Conservation (phyloP, 2,329 filamentous ascomycete genomes). For the Dothiorella sarmentorum region DNA sequence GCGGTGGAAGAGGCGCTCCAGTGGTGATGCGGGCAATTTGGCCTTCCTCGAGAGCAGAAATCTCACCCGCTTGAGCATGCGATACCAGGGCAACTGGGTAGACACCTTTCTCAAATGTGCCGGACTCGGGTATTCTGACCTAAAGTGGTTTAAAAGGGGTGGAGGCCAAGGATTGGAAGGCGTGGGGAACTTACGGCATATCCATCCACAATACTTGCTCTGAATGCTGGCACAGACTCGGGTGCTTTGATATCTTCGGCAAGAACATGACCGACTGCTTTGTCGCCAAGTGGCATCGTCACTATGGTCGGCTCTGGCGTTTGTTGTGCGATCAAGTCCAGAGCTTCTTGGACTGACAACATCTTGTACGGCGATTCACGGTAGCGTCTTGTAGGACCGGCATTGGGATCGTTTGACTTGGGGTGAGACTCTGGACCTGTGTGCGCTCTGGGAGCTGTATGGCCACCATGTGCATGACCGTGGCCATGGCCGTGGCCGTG, state of each 20-base stretch:
- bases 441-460: conserved; percentile 60
- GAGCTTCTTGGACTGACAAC: conserved; percentile 78
- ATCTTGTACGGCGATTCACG: conserved; percentile 89
- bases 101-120: conserved; percentile 62
- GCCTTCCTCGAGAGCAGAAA: conserved; percentile 63
- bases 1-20: conserved; percentile 82
- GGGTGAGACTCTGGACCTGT: conserved; percentile 60
- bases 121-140: conserved; percentile 32
- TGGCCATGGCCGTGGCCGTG: conserved; percentile 59
- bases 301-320: conserved; percentile 62
- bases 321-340: conserved; percentile 67
- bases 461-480: conserved; percentile 57
- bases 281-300: conserved; percentile 58
- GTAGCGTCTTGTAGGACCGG: conserved; percentile 65
- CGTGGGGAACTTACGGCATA: conserved; percentile 58
- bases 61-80: conserved; percentile 73
- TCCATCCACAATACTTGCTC: conserved; percentile 94
- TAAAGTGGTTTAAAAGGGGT: neutral
- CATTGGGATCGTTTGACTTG: conserved; percentile 57
- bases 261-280: conserved; percentile 72
- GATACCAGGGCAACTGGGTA: conserved; percentile 87
- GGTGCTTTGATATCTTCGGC: conserved; percentile 76
- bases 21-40: conserved; percentile 90
- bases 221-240: conserved; percentile 87
- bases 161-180: neutral